Evolutionary conservation across 2,329 filamentous ascomycete genomes (phyloP).

Genomic region (Mycogone perniciosa): DNA sequence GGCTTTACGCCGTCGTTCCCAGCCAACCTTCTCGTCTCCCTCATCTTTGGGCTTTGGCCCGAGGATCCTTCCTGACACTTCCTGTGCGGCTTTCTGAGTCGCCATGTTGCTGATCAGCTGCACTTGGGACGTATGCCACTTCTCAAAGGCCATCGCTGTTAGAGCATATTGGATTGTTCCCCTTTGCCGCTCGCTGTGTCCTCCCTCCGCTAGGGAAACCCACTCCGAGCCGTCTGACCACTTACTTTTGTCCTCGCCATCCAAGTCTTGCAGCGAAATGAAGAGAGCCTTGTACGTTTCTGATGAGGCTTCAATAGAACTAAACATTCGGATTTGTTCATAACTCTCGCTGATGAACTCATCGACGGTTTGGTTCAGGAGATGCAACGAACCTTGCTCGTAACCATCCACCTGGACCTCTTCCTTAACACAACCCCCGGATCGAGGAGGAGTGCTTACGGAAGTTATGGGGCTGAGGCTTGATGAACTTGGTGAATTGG

Average conservation of each 20-base stretch:
- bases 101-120: background rate
- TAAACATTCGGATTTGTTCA: background rate
- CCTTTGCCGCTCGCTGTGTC: background rate
- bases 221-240: slow-evolving; percentile 1
- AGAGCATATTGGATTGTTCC: background rate
- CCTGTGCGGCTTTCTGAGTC: background rate
- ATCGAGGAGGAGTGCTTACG: too few relatives aligned
- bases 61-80: background rate
- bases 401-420: too few relatives aligned
- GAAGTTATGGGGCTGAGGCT: too few relatives aligned
- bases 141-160: slow-evolving; percentile 1
- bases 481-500: too few relatives aligned
- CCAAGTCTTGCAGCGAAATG: too few relatives aligned
- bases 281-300: background rate
- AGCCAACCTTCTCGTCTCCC: too few relatives aligned
- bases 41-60: too few relatives aligned
- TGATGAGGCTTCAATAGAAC: background rate
- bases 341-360: background rate
- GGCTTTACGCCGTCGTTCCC: too few relatives aligned
- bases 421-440: too few relatives aligned
- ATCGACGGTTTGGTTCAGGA: too few relatives aligned
- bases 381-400: too few relatives aligned
- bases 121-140: slow-evolving; percentile 4
- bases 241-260: background rate
- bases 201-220: background rate